Evolutionary conservation across 2,329 filamentous ascomycete species (phyloP).

Genomic region (Exophiala phaeomuriformis): DNA sequence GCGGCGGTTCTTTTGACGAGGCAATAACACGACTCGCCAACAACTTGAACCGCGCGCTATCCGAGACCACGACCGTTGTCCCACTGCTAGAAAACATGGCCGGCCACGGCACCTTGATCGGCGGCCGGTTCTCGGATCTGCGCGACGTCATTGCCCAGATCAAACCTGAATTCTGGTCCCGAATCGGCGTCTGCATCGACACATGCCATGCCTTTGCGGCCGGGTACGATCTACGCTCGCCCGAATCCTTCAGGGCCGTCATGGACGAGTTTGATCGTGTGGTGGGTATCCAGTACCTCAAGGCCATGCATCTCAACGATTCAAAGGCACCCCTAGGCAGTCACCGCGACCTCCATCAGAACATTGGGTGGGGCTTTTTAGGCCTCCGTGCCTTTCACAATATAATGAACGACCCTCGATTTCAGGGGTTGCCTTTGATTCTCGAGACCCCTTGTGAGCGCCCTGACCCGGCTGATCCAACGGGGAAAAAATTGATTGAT

Average conservation of each 20-base stretch:
- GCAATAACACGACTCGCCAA: conserved; percentile 72
- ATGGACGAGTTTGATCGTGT: conserved; percentile 68
- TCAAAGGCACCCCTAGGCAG: conserved; percentile 82
- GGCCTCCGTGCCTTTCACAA: conserved; percentile 86
- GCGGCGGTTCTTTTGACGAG: conserved; percentile 56
- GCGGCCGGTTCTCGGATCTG: conserved; percentile 77
- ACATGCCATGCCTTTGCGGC: conserved; percentile 95
- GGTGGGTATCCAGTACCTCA: conserved; percentile 72
- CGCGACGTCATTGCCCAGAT: conserved; percentile 73
- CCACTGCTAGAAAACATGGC: conserved; percentile 96
- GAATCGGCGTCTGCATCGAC: conserved; percentile 91
- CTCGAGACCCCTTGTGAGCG: conserved; percentile 91
- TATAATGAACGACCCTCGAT: conserved; percentile 71
- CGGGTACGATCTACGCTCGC: conserved; percentile 78
- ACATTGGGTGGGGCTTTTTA: conserved; percentile 91
- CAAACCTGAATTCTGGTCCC: conserved; percentile 61
- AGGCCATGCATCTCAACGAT: conserved; percentile 87
- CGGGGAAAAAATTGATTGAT: conserved; percentile 40
- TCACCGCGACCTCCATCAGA: conserved; percentile 83
- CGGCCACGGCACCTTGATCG: conserved; percentile 77
- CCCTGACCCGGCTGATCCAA: conserved; percentile 39
- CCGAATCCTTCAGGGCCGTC: conserved; percentile 63
- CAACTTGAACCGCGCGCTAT: conserved; percentile 75
- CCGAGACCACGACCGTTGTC: conserved; percentile 65
- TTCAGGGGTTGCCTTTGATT: conserved; percentile 78